phyloP scores from a whole-genome alignment of 164 flowering plant species.

The Santalum album region DNA sequence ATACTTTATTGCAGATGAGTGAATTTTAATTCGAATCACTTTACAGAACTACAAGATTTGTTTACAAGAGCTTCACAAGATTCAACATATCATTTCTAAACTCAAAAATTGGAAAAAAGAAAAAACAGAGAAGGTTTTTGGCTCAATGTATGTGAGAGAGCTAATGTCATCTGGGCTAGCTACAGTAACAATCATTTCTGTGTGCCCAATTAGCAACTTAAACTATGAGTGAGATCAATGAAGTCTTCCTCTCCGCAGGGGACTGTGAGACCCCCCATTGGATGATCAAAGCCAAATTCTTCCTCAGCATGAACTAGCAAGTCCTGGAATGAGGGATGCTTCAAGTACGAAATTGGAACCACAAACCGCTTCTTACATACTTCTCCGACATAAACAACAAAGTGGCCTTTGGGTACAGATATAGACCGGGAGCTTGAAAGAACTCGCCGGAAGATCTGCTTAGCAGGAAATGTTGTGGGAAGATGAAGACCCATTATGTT shows the following conservation, averaged over 20 bases:
- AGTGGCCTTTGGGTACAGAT: not conserved
- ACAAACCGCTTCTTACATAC: not conserved
- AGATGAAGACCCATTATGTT: not conserved
- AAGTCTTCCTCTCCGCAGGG: not conserved
- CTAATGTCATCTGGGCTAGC: not conserved
- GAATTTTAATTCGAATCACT: too few relatives aligned
- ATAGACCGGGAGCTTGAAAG: not conserved
- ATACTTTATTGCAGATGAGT: too few relatives aligned
- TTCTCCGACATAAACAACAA: not conserved
- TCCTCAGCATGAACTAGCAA: not conserved
- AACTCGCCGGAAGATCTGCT: not conserved
- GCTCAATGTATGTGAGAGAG: not conserved
- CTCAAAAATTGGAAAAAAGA: not conserved
- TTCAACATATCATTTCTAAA: not conserved
- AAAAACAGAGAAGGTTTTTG: not conserved
- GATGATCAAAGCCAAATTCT: not conserved
- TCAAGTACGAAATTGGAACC: not conserved
- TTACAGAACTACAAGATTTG: not conserved
- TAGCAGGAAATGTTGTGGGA: not conserved
- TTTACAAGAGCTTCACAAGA: constrained; percentile 1
- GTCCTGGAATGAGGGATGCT: not conserved
- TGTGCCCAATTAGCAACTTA: not conserved
- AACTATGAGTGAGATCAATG: not conserved
- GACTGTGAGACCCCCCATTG: constrained; percentile 1
- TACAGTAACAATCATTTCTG: not conserved